Conservation (phyloP, 2,329 filamentous ascomycete species). For the Madurella fahalii region DNA sequence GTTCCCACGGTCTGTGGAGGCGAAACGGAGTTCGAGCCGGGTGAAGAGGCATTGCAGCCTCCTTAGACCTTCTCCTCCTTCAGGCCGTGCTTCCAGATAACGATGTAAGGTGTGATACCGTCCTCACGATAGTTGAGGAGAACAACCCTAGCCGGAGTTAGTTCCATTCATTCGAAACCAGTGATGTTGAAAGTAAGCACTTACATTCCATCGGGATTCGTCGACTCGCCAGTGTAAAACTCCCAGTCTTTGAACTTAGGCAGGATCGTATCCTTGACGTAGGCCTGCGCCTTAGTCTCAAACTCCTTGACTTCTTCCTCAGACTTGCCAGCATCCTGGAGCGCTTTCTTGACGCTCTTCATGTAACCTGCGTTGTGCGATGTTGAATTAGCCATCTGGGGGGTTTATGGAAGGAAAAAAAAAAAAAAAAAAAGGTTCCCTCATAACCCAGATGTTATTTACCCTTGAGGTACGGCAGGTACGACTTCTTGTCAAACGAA, state of each 20-base stretch:
- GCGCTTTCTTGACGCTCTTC: constrained; percentile 74
- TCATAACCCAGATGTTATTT: not conserved
- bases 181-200: constrained; percentile 33
- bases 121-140: constrained; percentile 98
- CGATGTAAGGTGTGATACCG: constrained; percentile 83
- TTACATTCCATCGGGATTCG: constrained; percentile 92
- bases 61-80: constrained; percentile 84
- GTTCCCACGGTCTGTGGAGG: no score
- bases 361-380: constrained; percentile 62
- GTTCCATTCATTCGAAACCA: not conserved
- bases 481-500: constrained; percentile 81
- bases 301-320: constrained; percentile 71
- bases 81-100: constrained; percentile 93
- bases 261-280: constrained; percentile 73
- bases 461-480: constrained; percentile 83
- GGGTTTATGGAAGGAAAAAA: not conserved
- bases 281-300: constrained; percentile 68
- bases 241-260: constrained; percentile 94
- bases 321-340: constrained; percentile 55
- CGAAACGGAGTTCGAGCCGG: no score
- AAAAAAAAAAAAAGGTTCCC: not conserved
- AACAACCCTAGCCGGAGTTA: constrained; percentile 57
- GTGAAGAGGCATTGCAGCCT: no score
- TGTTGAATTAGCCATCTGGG: constrained; percentile 6
- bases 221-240: constrained; percentile 86